A percentile compares a stretch with the other conserved stretches of the same genome.
phyloP scores from a whole-genome alignment of 108 stramenopile species.

The Cyclostephanos invisitatus region DNA sequence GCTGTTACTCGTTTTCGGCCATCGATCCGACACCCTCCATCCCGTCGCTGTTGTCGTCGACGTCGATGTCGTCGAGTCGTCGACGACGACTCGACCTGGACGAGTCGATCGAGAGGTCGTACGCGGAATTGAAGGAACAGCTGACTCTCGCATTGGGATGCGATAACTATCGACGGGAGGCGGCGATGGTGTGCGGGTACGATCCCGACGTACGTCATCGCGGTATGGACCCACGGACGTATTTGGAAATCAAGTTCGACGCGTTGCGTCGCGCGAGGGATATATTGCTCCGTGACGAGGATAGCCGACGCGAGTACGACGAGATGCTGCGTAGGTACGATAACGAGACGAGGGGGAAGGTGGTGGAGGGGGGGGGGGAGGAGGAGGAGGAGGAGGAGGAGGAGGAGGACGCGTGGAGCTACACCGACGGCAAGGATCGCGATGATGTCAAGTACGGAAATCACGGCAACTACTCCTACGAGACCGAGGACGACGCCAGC shows the following conservation, averaged over 20 bases:
- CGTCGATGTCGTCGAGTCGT: too few relatives aligned
- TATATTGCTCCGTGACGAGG: slow-evolving; percentile 2
- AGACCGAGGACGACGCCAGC: neutral
- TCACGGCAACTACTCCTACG: neutral
- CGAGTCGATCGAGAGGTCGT: neutral
- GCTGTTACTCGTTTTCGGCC: too few relatives aligned
- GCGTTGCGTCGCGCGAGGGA: neutral
- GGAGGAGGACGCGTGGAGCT: neutral
- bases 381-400: neutral
- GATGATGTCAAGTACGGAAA: neutral
- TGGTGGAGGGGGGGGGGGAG: neutral
- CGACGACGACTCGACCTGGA: neutral
- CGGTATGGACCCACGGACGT: neutral
- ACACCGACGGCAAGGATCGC: neutral
- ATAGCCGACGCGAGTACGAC: slow-evolving; percentile 7
- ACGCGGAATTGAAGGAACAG: neutral
- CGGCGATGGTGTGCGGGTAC: neutral
- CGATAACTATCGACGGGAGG: neutral
- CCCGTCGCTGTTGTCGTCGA: too few relatives aligned
- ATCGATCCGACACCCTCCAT: too few relatives aligned
- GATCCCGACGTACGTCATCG: neutral
- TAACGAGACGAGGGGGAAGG: neutral
- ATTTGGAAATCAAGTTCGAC: slow-evolving; percentile 1
- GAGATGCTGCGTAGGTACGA: neutral
- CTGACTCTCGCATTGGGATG: neutral